Evolutionary conservation across 768 basidiomycete species (phyloP), one percentile per base, ranked within the genome.

Genomic region (Mycena filopes): DNA sequence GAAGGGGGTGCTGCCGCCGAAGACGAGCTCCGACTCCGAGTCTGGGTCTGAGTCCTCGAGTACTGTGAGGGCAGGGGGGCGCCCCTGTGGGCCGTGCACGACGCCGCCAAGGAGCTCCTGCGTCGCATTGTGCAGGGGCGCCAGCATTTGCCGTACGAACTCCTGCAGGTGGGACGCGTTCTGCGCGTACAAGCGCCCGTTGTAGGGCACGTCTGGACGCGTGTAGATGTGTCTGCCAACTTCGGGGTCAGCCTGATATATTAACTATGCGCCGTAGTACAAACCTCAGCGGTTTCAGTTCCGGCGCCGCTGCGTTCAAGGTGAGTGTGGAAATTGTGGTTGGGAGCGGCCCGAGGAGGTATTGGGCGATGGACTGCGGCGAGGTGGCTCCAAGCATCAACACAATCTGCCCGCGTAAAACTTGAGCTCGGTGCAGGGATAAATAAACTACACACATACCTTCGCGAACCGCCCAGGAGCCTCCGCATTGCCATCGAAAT

Each of bases 1-100:
- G 71, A 86, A 82, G 2, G 88, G 88, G 0, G 82, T 87, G 40
- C 73, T 74, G 2, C 77, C 79, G 2, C 79, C 84, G 2, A 79
- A 80, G 3, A 82, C 68, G 12, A 90, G 78, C 0, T 29, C 29
- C 28, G 40, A 23, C 45, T 41, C 58, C 3, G 21, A 21, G 23
- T 18, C 31, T 31, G 21, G 4, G 4, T 29, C 46, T n/a, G n/a
- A n/a, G n/a, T n/a, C n/a, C n/a, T n/a, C n/a, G n/a, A n/a, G n/a
- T n/a, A n/a, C n/a, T n/a, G n/a, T n/a, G n/a, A n/a, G n/a, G n/a
- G n/a, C n/a, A n/a, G n/a, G n/a, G n/a, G n/a, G n/a, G n/a, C n/a
- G n/a, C n/a, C n/a, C n/a, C n/a, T n/a, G n/a, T n/a, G 26, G n/a
- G 20, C 63, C 38, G 15, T 3, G 26, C 41, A 60, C 55, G 13